phyloP scores from a whole-genome alignment of 495 filamentous ascomycete species.

The Platismatia glauca region DNA sequence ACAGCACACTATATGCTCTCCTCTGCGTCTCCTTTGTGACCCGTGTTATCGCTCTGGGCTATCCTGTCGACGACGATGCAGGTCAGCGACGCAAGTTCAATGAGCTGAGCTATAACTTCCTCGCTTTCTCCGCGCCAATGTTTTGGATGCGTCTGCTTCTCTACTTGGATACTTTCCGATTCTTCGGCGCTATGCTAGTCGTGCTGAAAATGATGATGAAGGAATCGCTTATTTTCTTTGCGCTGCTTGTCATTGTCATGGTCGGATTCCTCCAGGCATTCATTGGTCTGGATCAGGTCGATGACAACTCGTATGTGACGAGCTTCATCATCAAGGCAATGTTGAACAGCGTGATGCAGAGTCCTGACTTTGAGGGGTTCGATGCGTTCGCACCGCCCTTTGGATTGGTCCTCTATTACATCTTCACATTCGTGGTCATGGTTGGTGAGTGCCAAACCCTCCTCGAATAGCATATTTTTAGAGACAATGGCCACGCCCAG shows the following conservation, averaged over 20 bases:
- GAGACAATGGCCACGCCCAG: background rate
- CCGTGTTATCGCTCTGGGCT: slow-evolving; percentile 65
- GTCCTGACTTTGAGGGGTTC: slow-evolving; percentile 83
- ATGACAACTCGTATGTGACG: slow-evolving; percentile 52
- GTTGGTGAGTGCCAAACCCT: slow-evolving; percentile 37
- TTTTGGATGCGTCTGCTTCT: slow-evolving; percentile 92
- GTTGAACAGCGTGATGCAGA: slow-evolving; percentile 82
- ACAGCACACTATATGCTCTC: slow-evolving; percentile 67
- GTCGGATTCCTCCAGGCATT: slow-evolving; percentile 92
- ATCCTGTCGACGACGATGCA: slow-evolving; percentile 43
- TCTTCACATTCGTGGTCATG: slow-evolving; percentile 97
- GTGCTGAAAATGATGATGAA: slow-evolving; percentile 99
- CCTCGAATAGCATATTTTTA: background rate
- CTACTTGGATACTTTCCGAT: slow-evolving; percentile 86
- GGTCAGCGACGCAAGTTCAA: slow-evolving; percentile 58
- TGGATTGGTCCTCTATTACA: slow-evolving; percentile 84
- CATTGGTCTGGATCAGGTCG: slow-evolving; percentile 81
- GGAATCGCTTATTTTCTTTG: slow-evolving; percentile 95
- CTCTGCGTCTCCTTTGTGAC: slow-evolving; percentile 67
- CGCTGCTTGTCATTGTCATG: slow-evolving; percentile 76
- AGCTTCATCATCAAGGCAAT: slow-evolving; percentile 78
- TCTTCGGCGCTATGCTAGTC: slow-evolving; percentile 97
- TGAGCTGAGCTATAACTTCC: slow-evolving; percentile 79
- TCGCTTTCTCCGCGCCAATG: slow-evolving; percentile 87
- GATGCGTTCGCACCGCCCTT: slow-evolving; percentile 71